Base-by-base conservation (phyloP, 495 filamentous ascomycete genomes). In the Platismatia glauca region DNA sequence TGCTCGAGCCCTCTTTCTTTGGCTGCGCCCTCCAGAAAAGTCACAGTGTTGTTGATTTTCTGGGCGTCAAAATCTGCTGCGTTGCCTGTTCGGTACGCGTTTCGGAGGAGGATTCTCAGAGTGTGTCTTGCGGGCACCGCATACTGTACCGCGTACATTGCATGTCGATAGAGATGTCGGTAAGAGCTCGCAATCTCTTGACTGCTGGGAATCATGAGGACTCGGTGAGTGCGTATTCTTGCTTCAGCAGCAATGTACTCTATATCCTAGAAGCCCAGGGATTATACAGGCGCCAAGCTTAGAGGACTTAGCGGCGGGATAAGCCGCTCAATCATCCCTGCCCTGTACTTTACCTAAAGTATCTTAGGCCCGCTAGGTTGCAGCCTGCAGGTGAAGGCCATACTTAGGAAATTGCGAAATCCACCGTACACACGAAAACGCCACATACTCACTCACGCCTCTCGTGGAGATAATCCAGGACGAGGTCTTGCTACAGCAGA, bases 121-220 rank as follows among this genome's bases (percentile, higher is more conserved):
- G 82, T 79, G 75, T 82, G 85, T 59, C 90, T 87, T 31, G 85
- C 78, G 1, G 95, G 94, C 53, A 82, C 82, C 0, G 92, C 84
- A 76, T 88, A 94, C 61, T 89, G 87, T 37, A 96, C 81, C 3
- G 89, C 91, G 48, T 84, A 87, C 18, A 97, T 81, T 18, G 82
- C 80, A 18, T 82, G 81, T 50, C 87, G 85, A 67, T 88, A 88
- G 44, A 98, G 79, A 41, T 83, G 77, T 60, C 94, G 86, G 75
- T 98, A 98, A 48, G 91, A 85, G 69, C 84, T 78, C 48, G 90
- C 67, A 55, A 96, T 64, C 12, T 61, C 50, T 55, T 58, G 62
- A 44, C 46, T 58, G 58, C 55, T 61, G 9, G 35, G 27, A 43
- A 16, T 60, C 58, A 63, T 63, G 34, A 57, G 41, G 31, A 58